A percentile compares a stretch with the other conserved stretches of the same genome.
These are phyloP conservation scores for Fusarium coffeatum DNA, from an alignment of 2,329 filamentous ascomycete genomes.

Conservation along the genomic window DNA sequence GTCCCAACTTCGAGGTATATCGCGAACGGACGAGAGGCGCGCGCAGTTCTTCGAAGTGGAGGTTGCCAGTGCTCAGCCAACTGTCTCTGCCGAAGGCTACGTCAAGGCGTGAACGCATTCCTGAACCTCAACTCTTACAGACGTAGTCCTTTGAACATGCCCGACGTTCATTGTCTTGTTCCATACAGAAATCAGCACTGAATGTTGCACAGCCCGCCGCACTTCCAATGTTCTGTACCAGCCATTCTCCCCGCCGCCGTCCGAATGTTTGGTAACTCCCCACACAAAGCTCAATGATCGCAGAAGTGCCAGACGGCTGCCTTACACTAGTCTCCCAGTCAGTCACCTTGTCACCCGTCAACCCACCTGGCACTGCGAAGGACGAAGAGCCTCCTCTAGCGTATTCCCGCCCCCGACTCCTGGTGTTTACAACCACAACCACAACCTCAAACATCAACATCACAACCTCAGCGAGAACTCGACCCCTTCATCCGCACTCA, in stretches of 20 bases:
- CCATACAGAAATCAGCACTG: background rate
- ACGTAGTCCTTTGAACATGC: background rate
- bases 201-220: background rate
- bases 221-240: accelerated
- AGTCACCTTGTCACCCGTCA: background rate
- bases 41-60: background rate
- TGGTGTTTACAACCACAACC: background rate
- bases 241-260: background rate
- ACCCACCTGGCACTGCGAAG: background rate
- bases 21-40: background rate
- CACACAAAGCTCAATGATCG: background rate
- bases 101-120: background rate
- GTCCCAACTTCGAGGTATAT: background rate
- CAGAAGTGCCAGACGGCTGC: background rate
- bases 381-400: background rate
- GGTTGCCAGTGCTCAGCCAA: background rate
- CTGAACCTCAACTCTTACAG: background rate
- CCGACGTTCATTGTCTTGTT: background rate
- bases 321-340: accelerated
- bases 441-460: background rate
- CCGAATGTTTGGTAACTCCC: background rate
- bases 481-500: background rate
- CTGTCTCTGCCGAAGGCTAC: no score
- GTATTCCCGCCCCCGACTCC: background rate
- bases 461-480: background rate